phyloP scores from a whole-genome alignment of 495 filamentous ascomycete genomes.

The Penicillium coffeae region DNA sequence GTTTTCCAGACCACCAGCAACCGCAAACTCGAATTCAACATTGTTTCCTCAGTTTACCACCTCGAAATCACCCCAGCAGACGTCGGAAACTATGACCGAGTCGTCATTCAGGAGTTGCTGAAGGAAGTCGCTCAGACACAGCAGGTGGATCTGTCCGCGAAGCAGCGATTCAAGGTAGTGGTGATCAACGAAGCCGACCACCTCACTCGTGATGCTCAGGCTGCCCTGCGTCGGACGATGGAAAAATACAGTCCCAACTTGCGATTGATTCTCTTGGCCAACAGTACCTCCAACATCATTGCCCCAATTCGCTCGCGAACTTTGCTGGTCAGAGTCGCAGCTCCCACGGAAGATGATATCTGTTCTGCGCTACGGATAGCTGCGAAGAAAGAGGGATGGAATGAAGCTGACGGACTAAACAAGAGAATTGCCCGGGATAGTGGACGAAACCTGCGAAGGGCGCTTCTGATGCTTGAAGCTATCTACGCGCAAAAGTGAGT shows the following conservation, averaged over 20 bases:
- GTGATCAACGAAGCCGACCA: constrained; percentile 99
- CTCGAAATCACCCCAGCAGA: constrained; percentile 97
- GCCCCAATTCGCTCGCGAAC: constrained; percentile 89
- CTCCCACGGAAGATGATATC: constrained; percentile 82
- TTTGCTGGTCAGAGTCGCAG: constrained; percentile 85
- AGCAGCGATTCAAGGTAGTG: constrained; percentile 94
- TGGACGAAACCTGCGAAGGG: constrained; percentile 83
- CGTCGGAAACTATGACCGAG: constrained; percentile 93
- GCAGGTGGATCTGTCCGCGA: constrained; percentile 86
- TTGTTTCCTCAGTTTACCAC: constrained; percentile 92
- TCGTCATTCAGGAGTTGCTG: constrained; percentile 90
- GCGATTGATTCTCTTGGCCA: constrained; percentile 84
- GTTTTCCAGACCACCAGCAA: constrained; percentile 94
- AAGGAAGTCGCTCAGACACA: constrained; percentile 99
- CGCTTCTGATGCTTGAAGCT: constrained; percentile 92
- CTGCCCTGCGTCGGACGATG: constrained; percentile 92
- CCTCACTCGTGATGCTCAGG: constrained; percentile 89
- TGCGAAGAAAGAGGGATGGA: constrained; percentile 74
- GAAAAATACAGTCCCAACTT: constrained; percentile 98
- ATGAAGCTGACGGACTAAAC: constrained; percentile 65
- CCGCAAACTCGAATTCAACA: constrained; percentile 98
- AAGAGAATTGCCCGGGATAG: constrained; percentile 85
- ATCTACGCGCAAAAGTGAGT: constrained; percentile 93
- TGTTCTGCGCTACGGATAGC: constrained; percentile 68
- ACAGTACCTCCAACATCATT: constrained; percentile 95